Evolutionary conservation across 164 flowering plant species (phyloP), one percentile per base, ranked within the genome.

Genomic region (Houttuynia cordata): DNA sequence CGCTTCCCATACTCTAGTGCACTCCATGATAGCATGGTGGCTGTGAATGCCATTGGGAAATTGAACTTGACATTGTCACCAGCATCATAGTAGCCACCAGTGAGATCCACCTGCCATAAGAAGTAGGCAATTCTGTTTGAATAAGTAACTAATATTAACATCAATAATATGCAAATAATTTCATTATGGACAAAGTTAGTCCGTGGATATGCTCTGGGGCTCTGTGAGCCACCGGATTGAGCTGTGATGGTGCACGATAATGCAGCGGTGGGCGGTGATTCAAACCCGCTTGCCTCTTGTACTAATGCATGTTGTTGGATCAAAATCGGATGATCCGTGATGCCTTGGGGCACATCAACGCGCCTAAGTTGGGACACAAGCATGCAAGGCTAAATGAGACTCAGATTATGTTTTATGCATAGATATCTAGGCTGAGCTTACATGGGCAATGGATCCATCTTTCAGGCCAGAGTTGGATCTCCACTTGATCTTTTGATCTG

Each of bases 1-100:
- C 63, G 73, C 66, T 64, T 71, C 2, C 84, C 93, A 57, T 86
- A 83, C 64, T 93, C 97, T 0, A 93, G 70, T 0, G 81, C 63
- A 45, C 84, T 58, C 98, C 97, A 93, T 23, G 97, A 86, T n/a
- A 93, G 72, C 94, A 93, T 83, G 1, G 97, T 87, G 13, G 96
- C 82, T 42, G 90, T 78, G 78, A 67, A 93, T 15, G 98, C 96
- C 97, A 93, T 93, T 4, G 98, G 97, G 52, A 93, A 78, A 62
- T 83, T 83, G 84, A 93, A 90, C 68, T 93, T 93, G 12, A 93
- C 86, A 41, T 89, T 87, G 84, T 89, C 98, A 0, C 98, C 98
- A 10, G 96, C 98, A 42, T 92, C 98, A 42, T 87, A 87, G 77
- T 90, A 90, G 0, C 98, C 98, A 10, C 97, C 97, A 0, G 73